These are phyloP conservation scores for Trametes cinnabarina DNA, from an alignment of 768 basidiomycete species.

Conservation along the genomic window DNA sequence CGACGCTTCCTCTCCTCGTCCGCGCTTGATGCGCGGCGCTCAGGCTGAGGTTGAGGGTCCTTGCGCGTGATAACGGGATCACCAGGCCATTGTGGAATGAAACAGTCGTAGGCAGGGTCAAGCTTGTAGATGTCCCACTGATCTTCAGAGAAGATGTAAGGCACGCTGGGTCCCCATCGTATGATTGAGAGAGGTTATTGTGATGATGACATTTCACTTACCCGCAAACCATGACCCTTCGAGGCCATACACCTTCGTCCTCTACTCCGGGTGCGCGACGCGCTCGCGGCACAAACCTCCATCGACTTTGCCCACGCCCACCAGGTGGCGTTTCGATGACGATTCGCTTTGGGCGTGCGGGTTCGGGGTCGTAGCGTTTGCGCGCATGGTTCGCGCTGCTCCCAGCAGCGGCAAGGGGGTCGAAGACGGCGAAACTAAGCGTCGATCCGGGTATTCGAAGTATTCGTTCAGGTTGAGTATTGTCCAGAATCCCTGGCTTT, in stretches of 20 bases:
- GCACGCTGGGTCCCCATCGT: constrained; percentile 38
- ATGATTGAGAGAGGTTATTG: not conserved
- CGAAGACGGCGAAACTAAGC: constrained; percentile 73
- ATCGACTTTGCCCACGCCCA: constrained; percentile 49
- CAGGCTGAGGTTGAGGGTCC: not conserved
- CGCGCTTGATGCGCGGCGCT: not conserved
- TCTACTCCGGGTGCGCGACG: constrained; percentile 51
- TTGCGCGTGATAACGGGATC: constrained; percentile 29
- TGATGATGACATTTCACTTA: constrained; percentile 38
- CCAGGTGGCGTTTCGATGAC: constrained; percentile 62
- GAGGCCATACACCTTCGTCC: constrained; percentile 73
- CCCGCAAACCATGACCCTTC: constrained; percentile 68
- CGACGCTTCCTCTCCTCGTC: not conserved
- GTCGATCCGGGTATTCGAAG: constrained; percentile 57
- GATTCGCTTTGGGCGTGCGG: constrained; percentile 62
- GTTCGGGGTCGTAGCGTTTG: constrained; percentile 46
- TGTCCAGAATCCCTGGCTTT: constrained; percentile 64
- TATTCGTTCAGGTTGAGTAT: constrained; percentile 57
- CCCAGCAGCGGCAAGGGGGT: constrained; percentile 60
- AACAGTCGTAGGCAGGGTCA: constrained; percentile 70
- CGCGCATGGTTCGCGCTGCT: constrained; percentile 33
- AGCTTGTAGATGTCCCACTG: constrained; percentile 88
- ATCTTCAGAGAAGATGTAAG: constrained; percentile 58
- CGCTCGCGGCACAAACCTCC: constrained; percentile 79
- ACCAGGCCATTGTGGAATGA: constrained; percentile 38